These are phyloP conservation scores for Fusarium sp. DNA, from an alignment of 2,329 filamentous ascomycete species.

Conservation along the genomic window DNA sequence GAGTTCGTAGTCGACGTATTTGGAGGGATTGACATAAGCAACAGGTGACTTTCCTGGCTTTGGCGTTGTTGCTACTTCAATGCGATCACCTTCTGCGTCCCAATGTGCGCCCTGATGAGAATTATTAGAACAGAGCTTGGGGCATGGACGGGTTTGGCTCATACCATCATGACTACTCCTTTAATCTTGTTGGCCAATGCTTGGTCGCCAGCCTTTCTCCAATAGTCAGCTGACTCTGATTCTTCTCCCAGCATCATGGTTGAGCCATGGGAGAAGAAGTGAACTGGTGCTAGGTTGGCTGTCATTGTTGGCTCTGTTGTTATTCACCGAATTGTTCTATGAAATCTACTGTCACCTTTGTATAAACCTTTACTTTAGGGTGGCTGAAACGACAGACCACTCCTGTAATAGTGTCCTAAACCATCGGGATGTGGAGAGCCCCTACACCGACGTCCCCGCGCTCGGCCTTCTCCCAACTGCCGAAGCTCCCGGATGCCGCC, in stretches of 20 bases:
- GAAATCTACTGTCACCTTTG: neutral
- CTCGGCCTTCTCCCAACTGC: neutral
- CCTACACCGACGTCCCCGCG: neutral
- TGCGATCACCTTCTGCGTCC: constrained; percentile 65
- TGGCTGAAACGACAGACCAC: neutral
- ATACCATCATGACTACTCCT: constrained; percentile 40
- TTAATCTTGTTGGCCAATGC: constrained; percentile 37
- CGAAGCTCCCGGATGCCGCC: neutral
- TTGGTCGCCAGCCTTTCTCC: constrained; percentile 41
- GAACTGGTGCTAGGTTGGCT: constrained; percentile 34
- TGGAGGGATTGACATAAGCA: constrained; percentile 72
- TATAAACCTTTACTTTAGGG: neutral
- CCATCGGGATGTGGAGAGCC: constrained; percentile 24
- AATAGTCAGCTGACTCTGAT: constrained; percentile 33
- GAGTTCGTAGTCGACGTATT: constrained; percentile 71
- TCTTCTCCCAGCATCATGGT: constrained; percentile 45
- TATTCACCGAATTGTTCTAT: neutral
- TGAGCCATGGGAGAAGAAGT: constrained; percentile 43
- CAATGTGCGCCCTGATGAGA: constrained; percentile 64
- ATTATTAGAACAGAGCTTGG: neutral
- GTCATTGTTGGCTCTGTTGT: constrained; percentile 3
- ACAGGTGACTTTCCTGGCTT: constrained; percentile 70
- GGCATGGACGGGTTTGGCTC: fast-evolving
- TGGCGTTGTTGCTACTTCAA: constrained; percentile 71
- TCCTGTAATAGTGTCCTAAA: neutral